Base-by-base conservation (phyloP, 2,329 filamentous ascomycete genomes). In the Colletotrichum caudatum region DNA sequence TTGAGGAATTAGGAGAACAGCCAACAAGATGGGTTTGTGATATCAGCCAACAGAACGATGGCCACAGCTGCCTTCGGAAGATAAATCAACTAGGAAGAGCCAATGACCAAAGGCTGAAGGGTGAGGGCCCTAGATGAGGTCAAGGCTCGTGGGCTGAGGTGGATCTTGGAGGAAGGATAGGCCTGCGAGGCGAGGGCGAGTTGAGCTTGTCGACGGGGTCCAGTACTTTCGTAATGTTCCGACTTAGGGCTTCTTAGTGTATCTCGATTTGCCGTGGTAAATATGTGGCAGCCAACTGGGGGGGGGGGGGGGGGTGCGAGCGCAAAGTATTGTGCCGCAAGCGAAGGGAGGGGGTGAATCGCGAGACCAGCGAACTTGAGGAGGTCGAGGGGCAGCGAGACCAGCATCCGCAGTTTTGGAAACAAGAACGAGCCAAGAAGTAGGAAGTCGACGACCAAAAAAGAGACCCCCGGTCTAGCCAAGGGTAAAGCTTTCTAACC, bases 311-410 rank as follows among this genome's bases (percentile, higher is more conserved):
- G n/a, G 69, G 69, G 54, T 44, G 54, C 60, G 60, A 66, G 59
- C 33, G 65, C 68, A 26, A 60, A 69, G 46, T 48, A 62, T 56
- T 51, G 61, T 69, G 54, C 65, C 59, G 69, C 59, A 71, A 69
- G 69, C 65, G 65, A 72, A 48, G 59, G 65, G 60, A 71, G 54
- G 59, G 65, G 65, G 60, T 70, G 61, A 58, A 62, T 58, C 70
- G 53, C 50, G 66, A 71, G 57, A 57, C 48, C 61, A 23, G 66
- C 51, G 62, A 56, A 72, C 61, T 72, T 72, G 70, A 72, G 70
- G 70, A 72, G 70, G 57, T 71, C 69, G 71, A 68, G 68, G 68
- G 60, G 68, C 51, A 71, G 71, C 71, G 63, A 73, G 67, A 71
- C 71, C 58, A 58, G 67, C 59, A 72, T n/a, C 68, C 69, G 68